Base-by-base conservation (phyloP, 306 rosid genomes). In the Cajanus cajan region DNA sequence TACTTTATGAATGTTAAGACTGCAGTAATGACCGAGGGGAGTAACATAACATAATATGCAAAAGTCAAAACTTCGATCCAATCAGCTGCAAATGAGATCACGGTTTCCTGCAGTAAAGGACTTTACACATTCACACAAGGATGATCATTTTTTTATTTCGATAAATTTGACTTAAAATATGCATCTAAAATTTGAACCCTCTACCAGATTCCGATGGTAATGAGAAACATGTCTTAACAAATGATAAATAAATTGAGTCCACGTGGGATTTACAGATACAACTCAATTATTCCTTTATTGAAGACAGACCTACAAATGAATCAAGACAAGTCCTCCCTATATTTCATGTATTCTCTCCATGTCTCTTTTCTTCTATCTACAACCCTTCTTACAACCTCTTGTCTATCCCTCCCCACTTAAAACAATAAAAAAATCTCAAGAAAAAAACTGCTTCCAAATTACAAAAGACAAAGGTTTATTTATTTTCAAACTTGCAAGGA, bases 281-380 rank as follows among this genome's bases (percentile, higher is more conserved):
- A 77, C 85, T 76, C 90, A 88, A 79, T 37, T 86, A 75, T 57
- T 68, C 85, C 82, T 71, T 86, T 88, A 85, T 86, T 85, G 67
- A 79, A 73, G 76, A 83, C 71, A 78, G 75, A 85, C 91, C 92
- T 86, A 90, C 85, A 85, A 90, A 90, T 86, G 89, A 92, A 92
- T 89, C 86, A 87, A 87, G 79, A 68, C 87, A 82, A 70, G 80
- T 51, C 77, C 80, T 73, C 76, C 66, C 82, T 82, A 78, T 77
- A 67, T 72, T 67, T 43, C 67, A 47, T 34, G 80, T 73, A 80
- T 73, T 79, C 78, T 72, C 70, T 58, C 66, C 78, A 65, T 16
- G 47, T n/a, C 61, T 59, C 75, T 68, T 68, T 72, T 58, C 68
- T 79, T 50, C 41, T 89, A 92, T 89, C 88, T 87, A 92, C 96